Conservation (phyloP, 306 rosid species). For the Biancaea sappan region DNA sequence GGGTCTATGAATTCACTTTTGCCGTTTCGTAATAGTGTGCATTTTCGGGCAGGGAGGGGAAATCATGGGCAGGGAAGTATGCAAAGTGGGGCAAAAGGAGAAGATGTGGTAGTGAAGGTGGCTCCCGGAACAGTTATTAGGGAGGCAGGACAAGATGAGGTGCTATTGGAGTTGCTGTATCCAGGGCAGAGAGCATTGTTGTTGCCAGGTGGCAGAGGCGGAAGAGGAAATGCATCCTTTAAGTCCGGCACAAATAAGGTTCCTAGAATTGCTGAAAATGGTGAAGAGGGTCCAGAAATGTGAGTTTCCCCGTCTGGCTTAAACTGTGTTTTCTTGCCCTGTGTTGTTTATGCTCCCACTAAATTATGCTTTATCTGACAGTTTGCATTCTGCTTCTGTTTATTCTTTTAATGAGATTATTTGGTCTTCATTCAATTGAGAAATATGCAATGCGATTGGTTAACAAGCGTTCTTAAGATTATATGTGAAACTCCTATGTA, state of each 20-base stretch:
- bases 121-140: conserved; percentile 81
- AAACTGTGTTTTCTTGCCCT: background rate
- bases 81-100: conserved; percentile 85
- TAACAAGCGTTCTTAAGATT: background rate
- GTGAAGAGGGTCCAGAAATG: conserved; percentile 89
- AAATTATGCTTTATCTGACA: conserved; percentile 3
- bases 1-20: conserved; percentile 76
- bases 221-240: conserved; percentile 92
- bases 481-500: background rate
- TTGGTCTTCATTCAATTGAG: background rate
- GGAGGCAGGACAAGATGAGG: conserved; percentile 62
- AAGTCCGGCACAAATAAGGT: conserved; percentile 82
- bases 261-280: conserved; percentile 89
- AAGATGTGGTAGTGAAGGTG: conserved; percentile 86
- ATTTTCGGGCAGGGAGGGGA: conserved; percentile 86
- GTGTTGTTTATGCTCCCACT: background rate
- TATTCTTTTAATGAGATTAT: background rate
- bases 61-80: conserved; percentile 72
- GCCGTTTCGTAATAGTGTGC: conserved; percentile 85
- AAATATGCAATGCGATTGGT: conserved; percentile 6
- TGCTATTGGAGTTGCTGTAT: conserved; percentile 74
- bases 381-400: background rate
- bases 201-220: conserved; percentile 93
- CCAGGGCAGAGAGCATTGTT: conserved; percentile 80
- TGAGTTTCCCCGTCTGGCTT: conserved; percentile 34